Percentiles rank a stretch among this genome's conserved stretches.
Evolutionary conservation across 441 rosid species (phyloP).

Genomic region (Gossypium schwendimanii): DNA sequence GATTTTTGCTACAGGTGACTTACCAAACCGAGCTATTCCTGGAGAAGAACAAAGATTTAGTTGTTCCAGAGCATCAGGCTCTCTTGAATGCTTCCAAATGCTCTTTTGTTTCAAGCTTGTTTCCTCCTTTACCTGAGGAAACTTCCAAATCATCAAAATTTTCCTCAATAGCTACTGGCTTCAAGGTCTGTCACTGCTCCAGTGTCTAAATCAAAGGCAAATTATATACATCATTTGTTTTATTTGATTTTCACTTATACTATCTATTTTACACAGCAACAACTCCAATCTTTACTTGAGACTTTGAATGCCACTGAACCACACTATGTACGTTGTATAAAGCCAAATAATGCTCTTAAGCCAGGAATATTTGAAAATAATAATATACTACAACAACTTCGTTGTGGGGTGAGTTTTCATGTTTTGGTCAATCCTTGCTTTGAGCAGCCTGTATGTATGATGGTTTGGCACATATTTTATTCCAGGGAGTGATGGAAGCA

Average conservation of each 20-base stretch:
- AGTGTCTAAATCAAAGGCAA: neutral
- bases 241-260: conserved; percentile 7
- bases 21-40: conserved; percentile 88
- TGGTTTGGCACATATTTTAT: conserved; percentile 13
- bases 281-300: conserved; percentile 90
- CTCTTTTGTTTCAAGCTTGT: conserved; percentile 73
- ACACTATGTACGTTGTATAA: conserved; percentile 83
- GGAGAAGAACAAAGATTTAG: conserved; percentile 97
- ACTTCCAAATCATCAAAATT: conserved; percentile 86
- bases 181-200: conserved; percentile 58
- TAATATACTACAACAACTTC: conserved; percentile 81
- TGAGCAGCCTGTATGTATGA: conserved; percentile 2
- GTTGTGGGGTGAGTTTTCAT: conserved; percentile 82
- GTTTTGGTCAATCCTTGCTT: conserved; percentile 20
- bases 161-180: conserved; percentile 85
- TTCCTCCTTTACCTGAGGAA: conserved; percentile 74
- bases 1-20: conserved; percentile 50
- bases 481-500: conserved; percentile 97
- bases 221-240: conserved; percentile 13
- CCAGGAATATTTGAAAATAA: conserved; percentile 75
- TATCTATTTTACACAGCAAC: conserved; percentile 56
- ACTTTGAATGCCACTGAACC: conserved; percentile 89
- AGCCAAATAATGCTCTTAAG: conserved; percentile 90
- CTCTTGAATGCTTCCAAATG: conserved; percentile 69
- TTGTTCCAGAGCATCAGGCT: conserved; percentile 89